phyloP scores from a whole-genome alignment of 345 rosid genomes.

The Abelmoschus esculentus region DNA sequence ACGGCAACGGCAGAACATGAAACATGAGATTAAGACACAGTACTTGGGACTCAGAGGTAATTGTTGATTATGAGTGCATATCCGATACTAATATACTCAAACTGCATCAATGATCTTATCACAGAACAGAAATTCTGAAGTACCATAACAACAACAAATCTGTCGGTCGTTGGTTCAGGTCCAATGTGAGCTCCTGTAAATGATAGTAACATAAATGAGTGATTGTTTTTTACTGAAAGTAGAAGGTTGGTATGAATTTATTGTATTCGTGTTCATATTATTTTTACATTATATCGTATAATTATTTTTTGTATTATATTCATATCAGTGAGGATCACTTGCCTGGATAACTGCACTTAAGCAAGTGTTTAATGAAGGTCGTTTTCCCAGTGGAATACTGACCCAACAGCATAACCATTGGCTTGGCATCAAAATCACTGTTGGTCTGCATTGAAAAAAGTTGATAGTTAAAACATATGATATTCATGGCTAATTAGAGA shows the following conservation, averaged over 20 bases:
- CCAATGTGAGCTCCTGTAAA: constrained; percentile 91
- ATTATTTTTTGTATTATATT: background rate
- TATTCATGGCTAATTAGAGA: background rate
- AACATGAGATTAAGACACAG: background rate
- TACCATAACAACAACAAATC: constrained; percentile 99
- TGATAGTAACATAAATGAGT: constrained; percentile 2
- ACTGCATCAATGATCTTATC: background rate
- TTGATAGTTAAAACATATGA: background rate
- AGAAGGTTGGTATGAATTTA: background rate
- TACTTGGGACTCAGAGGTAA: background rate
- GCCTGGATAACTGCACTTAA: constrained; percentile 77
- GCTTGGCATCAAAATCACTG: constrained; percentile 92
- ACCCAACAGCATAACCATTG: constrained; percentile 98
- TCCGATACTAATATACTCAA: background rate
- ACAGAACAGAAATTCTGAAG: constrained; percentile 9
- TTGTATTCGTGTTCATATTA: background rate
- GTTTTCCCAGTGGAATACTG: constrained; percentile 99
- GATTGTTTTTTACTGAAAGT: no score
- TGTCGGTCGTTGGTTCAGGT: constrained; percentile 97
- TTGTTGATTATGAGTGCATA: background rate
- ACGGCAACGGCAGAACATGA: constrained; percentile 9
- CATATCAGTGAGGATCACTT: constrained; percentile 13
- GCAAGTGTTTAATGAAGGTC: constrained; percentile 92
- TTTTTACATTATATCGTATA: background rate
- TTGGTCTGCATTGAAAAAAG: constrained; percentile 45